Base-by-base conservation (phyloP, 2,329 filamentous ascomycete species). In the Zymoseptoria passerinii region DNA sequence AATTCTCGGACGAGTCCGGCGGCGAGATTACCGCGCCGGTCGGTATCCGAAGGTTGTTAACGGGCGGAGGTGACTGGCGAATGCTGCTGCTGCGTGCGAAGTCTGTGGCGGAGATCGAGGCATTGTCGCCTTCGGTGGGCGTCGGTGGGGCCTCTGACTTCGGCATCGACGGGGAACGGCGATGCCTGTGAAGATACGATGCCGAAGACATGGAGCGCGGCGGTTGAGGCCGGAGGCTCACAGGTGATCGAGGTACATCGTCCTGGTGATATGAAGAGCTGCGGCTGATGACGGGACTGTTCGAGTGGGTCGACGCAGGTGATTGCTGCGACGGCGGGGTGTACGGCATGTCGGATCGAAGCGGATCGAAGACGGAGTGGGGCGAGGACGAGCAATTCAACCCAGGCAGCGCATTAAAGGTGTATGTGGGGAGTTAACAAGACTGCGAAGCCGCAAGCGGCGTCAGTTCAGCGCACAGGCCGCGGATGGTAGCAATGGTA, bases 1-100 rank as follows among this genome's bases (percentile, higher is more conserved):
- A 92, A 65, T 87, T 88, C 48, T 83, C 82, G 6, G 83, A 81
- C 35, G 92, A 96, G 68, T 96, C 92, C 8, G 92, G 92, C 40
- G 92, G 92, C 0, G 92, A 96, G 59, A 95, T 89, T 66, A 96
- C 84, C 63, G 90, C 91, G 61, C 90, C 90, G 62, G 84, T 83
- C 49, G 91, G 90, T 73, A 96, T 94, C 63, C 83, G 77, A 60
- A 84, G 81, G 75, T 90, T 85, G 63, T 85, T 89, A 63, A 90
- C 75, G 18, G 90, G 89, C n/a, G 89, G 87, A 16, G 90, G 90
- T 52, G 91, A 95, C 73, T 92, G 89, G 67, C 89, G 84, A 62
- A 95, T 77, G 74, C 84, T 89, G 72, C 78, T 78, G 70, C 78
- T 80, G 57, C 77, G 68, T 48, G 70, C 68, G 57, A 72, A 70